Percentiles rank a stretch among this genome's conserved stretches.
phyloP scores from a whole-genome alignment of 208 protist genomes.

The Acanthamoeba healyi region DNA sequence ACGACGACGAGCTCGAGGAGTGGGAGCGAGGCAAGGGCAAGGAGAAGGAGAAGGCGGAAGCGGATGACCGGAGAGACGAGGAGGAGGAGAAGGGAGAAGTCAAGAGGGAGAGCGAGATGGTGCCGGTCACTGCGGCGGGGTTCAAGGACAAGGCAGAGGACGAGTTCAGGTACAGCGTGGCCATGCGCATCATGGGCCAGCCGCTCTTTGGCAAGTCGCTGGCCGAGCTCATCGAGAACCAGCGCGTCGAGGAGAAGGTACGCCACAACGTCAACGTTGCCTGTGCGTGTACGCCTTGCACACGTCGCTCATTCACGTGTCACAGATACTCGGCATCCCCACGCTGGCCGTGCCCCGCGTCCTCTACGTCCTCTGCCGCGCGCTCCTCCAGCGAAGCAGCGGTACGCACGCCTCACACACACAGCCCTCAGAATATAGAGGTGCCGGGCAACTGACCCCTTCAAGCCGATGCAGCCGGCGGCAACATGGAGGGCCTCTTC shows the following conservation, averaged over 20 bases:
- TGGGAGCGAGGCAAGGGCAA: not conserved
- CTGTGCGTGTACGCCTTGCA: too few relatives aligned
- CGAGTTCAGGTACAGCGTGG: not conserved
- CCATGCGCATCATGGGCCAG: not conserved
- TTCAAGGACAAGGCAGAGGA: too few relatives aligned
- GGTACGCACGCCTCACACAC: not conserved
- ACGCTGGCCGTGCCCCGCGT: not conserved
- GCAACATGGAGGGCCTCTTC: not conserved
- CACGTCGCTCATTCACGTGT: too few relatives aligned
- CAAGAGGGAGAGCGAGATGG: too few relatives aligned
- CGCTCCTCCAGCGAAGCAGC: not conserved
- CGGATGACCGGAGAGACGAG: too few relatives aligned
- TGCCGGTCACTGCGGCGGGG: too few relatives aligned
- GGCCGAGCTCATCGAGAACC: constrained; percentile 4
- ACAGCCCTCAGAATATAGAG: too few relatives aligned
- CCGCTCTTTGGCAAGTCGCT: not conserved
- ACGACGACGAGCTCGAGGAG: not conserved
- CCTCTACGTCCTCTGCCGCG: constrained; percentile 11
- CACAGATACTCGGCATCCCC: not conserved
- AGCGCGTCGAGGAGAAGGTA: constrained; percentile 10
- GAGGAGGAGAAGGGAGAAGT: not conserved
- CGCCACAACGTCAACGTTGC: not conserved
- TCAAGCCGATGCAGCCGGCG: too few relatives aligned
- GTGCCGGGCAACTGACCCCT: too few relatives aligned
- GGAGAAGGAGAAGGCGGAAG: not conserved